Base-by-base conservation (phyloP, 495 filamentous ascomycete species). In the Hyaloscypha hepaticicola region DNA sequence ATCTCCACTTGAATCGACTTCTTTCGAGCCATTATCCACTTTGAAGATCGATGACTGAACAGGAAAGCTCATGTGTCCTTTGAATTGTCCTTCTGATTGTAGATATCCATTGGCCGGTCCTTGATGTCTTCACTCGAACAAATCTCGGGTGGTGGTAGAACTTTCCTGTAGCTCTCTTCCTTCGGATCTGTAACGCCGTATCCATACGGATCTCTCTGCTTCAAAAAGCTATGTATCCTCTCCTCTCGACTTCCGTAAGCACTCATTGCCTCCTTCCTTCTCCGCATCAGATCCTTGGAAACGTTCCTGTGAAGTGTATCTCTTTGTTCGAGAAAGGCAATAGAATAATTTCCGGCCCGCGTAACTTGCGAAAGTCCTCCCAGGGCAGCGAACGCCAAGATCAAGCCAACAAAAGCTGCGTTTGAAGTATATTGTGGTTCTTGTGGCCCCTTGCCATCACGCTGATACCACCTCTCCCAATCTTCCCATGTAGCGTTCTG, bases 401-500 rank as follows among this genome's bases (percentile, higher is more conserved):
- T 73, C 25, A 96, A 74, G 7, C 78, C 74, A 19, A 88, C 75
- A 70, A 99, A 97, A n/a, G 82, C 82, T 21, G 82, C 78, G 68
- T 96, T 95, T 34, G 88, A 89, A 64, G 89, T 78, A 70, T 83
- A 89, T 41, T 88, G 72, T n/a, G 88, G 82, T 55, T 84, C 75
- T 53, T 88, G 84, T 1, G 61, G 53, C 0, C 65, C 64, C 49
- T 82, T 76, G 41, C 71, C 61, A 28, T 72, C 66, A 55, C 73
- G 71, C 48, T 73, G 75, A 69, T 91, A 85, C 89, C 90, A 99
- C 48, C 81, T 82, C 77, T 99, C 93, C 95, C 96, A 99, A 73
- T 99, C 96, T 72, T 99, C 95, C 95, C 95, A 99, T 0, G 94
- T 99, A 14, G 92, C 96, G 72, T 97, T 97, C 64, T 80, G 78